A percentile compares a stretch with the other conserved stretches of the same genome.
Conservation (phyloP, 176 grass and related monocot genomes). For the Lolium multiflorum region DNA sequence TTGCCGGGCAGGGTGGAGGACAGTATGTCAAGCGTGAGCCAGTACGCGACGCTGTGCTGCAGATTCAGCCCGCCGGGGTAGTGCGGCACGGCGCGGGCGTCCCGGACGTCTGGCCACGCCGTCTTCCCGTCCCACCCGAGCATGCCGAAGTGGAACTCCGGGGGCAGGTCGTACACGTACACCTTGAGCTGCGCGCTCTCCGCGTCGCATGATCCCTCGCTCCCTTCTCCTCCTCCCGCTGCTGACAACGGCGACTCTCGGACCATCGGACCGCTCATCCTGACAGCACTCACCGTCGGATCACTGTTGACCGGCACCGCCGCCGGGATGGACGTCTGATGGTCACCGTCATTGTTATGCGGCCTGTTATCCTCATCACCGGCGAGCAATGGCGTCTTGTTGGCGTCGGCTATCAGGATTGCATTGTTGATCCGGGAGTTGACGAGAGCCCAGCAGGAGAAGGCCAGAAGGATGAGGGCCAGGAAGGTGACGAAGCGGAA, state of each 20-base stretch:
- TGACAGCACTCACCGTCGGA: background rate
- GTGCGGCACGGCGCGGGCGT: conserved; percentile 50
- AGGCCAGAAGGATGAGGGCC: conserved; percentile 54
- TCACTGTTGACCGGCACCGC: background rate
- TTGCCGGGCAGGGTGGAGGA: conserved; percentile 39
- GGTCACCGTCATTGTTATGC: background rate
- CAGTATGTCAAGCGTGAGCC: conserved; percentile 79
- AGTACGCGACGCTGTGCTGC: conserved; percentile 93
- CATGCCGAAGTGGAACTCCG: conserved; percentile 87
- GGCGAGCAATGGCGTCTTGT: conserved; percentile 30
- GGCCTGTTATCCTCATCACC: background rate
- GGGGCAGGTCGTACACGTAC: conserved; percentile 75
- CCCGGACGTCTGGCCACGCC: conserved; percentile 71
- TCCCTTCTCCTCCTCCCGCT: background rate
- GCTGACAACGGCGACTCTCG: background rate
- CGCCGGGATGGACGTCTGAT: conserved; percentile 8
- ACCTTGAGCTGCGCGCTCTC: conserved; percentile 56
- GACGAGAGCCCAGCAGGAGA: conserved; percentile 67
- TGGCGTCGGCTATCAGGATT: conserved; percentile 34
- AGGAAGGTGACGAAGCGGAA: conserved; percentile 52
- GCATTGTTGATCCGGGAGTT: conserved; percentile 51
- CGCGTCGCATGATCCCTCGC: conserved; percentile 49
- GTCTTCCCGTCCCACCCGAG: conserved; percentile 68
- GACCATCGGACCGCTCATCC: background rate
- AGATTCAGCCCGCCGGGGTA: conserved; percentile 91